A percentile compares a stretch with the other conserved stretches of the same genome.
Evolutionary conservation across 208 protist species (phyloP).

Genomic region (Acanthamoeba royreba): DNA sequence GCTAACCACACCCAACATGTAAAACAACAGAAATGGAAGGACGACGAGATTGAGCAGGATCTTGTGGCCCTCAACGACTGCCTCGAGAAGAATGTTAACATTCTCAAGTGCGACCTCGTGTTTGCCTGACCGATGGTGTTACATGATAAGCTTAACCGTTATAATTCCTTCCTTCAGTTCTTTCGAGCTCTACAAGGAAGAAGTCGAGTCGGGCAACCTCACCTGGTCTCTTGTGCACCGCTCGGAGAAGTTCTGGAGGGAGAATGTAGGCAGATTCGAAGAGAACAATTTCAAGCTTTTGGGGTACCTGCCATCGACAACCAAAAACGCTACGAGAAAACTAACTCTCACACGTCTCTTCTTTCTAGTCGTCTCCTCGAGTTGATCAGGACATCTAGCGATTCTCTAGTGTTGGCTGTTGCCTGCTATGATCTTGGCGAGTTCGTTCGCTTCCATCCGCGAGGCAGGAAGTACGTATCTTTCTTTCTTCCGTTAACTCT

Average conservation of each 20-base stretch:
- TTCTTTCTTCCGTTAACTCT: not conserved
- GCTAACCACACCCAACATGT: not conserved
- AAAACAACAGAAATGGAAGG: constrained; percentile 62
- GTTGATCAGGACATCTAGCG: constrained; percentile 25
- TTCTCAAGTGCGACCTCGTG: constrained; percentile 52
- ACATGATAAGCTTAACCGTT: not conserved
- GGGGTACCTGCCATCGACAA: not conserved
- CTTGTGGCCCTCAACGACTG: constrained; percentile 48
- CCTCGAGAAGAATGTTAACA: constrained; percentile 52
- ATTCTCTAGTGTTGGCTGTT: constrained; percentile 66
- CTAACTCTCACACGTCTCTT: not conserved
- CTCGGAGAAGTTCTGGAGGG: constrained; percentile 79
- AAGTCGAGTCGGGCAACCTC: constrained; percentile 66
- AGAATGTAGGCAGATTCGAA: constrained; percentile 74
- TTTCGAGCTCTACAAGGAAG: constrained; percentile 69
- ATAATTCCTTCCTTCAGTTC: constrained; percentile 36
- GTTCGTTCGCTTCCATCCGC: constrained; percentile 74
- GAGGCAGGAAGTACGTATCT: constrained; percentile 63
- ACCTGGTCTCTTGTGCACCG: constrained; percentile 79
- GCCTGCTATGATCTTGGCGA: constrained; percentile 78
- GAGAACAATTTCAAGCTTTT: constrained; percentile 54
- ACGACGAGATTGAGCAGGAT: constrained; percentile 73
- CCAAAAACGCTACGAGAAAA: not conserved
- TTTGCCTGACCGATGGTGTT: not conserved
- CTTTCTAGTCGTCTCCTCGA: constrained; percentile 37